Evolutionary conservation across 2,329 filamentous ascomycete species (phyloP), one percentile per base, ranked within the genome.

Genomic region (Lachnellula occidentalis): DNA sequence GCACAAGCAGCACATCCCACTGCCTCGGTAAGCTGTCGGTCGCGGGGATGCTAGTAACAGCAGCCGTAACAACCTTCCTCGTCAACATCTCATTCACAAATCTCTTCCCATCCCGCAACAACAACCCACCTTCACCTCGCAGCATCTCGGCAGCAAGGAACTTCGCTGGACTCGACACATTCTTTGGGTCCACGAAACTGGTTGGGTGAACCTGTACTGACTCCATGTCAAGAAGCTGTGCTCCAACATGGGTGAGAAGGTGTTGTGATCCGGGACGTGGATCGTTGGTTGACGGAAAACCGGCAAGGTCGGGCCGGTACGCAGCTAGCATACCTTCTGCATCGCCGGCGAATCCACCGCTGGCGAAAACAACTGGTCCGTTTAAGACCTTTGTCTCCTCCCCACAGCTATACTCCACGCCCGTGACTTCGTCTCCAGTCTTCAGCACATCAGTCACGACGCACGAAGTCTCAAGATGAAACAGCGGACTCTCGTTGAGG

Each of bases 81-180:
- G 77, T 84, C n/a, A 79, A 73, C 60, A 86, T 70, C 67, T 87
- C 83, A 59, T 86, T 78, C n/a, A 85, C 71, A 54, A 86, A 85
- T 14, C 83, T 70, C 53, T 72, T 71, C 0, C 81, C 81, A 0
- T 66, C 60, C 1, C 67, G 65, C 1, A 86, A 67, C 27, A 86
- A 60, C 4, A 86, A 76, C 0, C 82, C 83, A 0, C 83, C 83
- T 61, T 86, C 82, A 0, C 82, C 83, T 3, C 83, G 72, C 24
- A 87, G 71, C 55, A 83, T 73, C 67, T 87, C 83, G 0, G 83
- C 83, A 0, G 82, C 82, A 4, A 86, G 75, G 61, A 86, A 81
- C 67, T 86, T 86, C 47, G 82, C 75, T 34, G 69, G 68, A 0
- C 74, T 73, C 1, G 59, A 60, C 0, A 72, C 69, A 34, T 74